Evolutionary conservation across 306 rosid genomes (phyloP), one percentile per base, ranked within the genome.

Genomic region (Hippophae gyantsensis): DNA sequence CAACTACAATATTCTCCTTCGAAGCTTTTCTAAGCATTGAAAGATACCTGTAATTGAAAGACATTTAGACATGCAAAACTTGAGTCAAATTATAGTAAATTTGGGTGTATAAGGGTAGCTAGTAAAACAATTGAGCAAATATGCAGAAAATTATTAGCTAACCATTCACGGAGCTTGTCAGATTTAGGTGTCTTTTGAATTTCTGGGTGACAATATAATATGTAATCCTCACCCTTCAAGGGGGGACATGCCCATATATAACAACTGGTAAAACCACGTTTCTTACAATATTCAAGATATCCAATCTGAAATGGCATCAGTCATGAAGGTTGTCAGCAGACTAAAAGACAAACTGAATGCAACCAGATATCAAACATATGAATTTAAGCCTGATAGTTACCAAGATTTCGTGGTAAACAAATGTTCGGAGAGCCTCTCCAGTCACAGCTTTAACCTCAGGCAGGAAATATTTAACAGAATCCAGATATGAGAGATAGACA

Each of bases 181-280:
- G 99, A 93, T 84, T 88, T 93, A 46, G 97, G 99, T 52, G 99
- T 93, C 80, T 93, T 93, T 75, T 93, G 97, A 72, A 93, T 93
- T 77, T 93, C 99, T 1, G 99, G 99, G 72, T 93, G 99, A 70
- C 97, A 90, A 63, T 90, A 90, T 72, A 90, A 76, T 63, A 90
- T 90, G 74, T 90, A 90, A 70, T 93, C 99, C 88, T 93, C 99
- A 71, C 99, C 99, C 97, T 93, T 93, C 48, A 88, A 76, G n/a
- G 99, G 97, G 68, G 99, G 99, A 59, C 97, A 93, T 7, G 99
- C 99, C 99, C 99, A 93, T 64, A 93, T 93, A 73, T 93, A 93
- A 79, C 99, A 93, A 74, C 97, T 88, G 46, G 99, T 86, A 70
- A 86, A 88, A 60, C 99, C 99, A 50, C 99, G 88, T 62, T 63